Base-by-base conservation (phyloP, 257 asterid species). In the Agastache rugosa region DNA sequence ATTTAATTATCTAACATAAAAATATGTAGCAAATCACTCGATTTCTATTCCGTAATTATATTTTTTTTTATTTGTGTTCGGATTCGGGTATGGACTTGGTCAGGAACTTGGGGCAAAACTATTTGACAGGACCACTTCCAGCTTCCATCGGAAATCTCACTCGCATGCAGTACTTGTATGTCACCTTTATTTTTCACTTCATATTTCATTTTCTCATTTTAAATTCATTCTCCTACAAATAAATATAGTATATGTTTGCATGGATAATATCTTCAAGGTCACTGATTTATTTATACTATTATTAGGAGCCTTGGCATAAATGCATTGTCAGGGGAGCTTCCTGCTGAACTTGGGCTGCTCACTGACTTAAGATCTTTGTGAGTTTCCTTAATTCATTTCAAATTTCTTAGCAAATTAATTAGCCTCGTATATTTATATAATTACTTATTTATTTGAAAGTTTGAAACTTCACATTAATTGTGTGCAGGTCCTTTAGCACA, bases 161-260 rank as follows among this genome's bases (percentile, higher is more conserved):
- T 74, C 80, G 91, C n/a, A 81, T 90, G 97, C 91, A 86, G 73
- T 86, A 77, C 81, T 50, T 93, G 98, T 93, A 84, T 68, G 82
- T 42, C 61, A 22, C 29, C 60, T 60, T 60, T 47, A 2, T 44
- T 35, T n/a, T 4, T 39, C 19, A 3, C 37, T 53, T 4, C 5
- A 12, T 50, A 15, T 35, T 45, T 5, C 2, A 29, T 37, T 10
- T 63, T 41, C 15, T 68, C 59, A 23, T 39, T 9, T 37, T 42
- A 12, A 31, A 22, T 19, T 35, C 56, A n/a, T 56, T 61, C 22
- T 16, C 11, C 25, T 27, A 3, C 9, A 20, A 14, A 11, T n/a
- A n/a, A n/a, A n/a, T n/a, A n/a, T n/a, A n/a, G n/a, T n/a, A n/a
- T n/a, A n/a, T n/a, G n/a, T n/a, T n/a, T n/a, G n/a, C n/a, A n/a